Base-by-base conservation (phyloP, 441 rosid genomes). In the Metrosideros polymorpha region DNA sequence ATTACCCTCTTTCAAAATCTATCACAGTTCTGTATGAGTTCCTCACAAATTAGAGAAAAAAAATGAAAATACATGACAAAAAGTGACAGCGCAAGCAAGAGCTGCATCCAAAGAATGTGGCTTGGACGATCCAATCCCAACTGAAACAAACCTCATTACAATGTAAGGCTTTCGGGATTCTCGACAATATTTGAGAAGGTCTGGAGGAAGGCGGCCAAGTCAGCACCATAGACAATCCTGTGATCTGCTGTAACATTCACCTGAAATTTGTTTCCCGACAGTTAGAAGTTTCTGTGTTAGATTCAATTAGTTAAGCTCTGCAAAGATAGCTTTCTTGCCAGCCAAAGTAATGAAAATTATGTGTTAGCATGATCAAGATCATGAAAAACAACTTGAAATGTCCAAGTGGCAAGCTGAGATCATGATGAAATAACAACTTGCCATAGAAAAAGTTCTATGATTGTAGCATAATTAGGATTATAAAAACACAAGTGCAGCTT, bases 191-290 rank as follows among this genome's bases (percentile, higher is more conserved):
- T 96, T 82, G 99, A 93, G 85, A 96, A 96, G n/a, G 98, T 95
- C 90, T 93, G 94, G 71, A 98, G 96, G 92, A 95, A 96, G 71
- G 98, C 94, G 18, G 99, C 99, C 92, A 96, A 92, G 93, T 96
- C 98, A 85, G 99, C 99, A 63, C 99, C 99, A 61, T 96, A 95
- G 13, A 96, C 84, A 50, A 96, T 95, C 45, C 97, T 93, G 92
- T 96, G 98, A 92, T 98, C 99, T 19, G 98, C 98, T n/a, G 99
- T 96, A 87, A 96, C 99, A 88, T 98, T 98, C 91, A 98, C 98
- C 99, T 98, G 95, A 84, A 87, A 66, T 50, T 83, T 51, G 32
- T 25, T 45, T 63, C 83, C 82, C 22, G 32, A 71, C 43, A 9
- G n/a, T 66, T 85, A 39, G 35, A 71, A 30, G 27, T 30, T 53